Conservation (phyloP, 331 rosid species). For the Pyrus hybrid region DNA sequence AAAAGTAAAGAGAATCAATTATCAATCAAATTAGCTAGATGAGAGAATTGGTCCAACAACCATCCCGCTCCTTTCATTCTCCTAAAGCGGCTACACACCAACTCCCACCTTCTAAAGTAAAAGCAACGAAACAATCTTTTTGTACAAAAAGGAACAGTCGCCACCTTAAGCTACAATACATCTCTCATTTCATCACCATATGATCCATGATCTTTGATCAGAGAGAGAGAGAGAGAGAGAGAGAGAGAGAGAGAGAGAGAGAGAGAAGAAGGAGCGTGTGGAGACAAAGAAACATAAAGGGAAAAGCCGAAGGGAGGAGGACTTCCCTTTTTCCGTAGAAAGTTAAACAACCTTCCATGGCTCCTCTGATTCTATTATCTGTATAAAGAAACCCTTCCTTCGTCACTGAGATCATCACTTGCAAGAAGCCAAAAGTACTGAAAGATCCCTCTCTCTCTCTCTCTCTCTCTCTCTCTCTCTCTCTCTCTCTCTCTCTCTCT, state of each 20-base stretch:
- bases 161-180: background rate
- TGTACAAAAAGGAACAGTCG: conserved; percentile 9
- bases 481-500: background rate
- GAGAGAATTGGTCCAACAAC: conserved; percentile 27
- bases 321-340: conserved; percentile 7
- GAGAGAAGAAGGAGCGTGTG: conserved; percentile 39
- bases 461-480: background rate
- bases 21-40: background rate
- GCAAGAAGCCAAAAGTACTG: conserved; percentile 15
- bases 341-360: conserved; percentile 30
- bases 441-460: background rate
- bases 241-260: background rate
- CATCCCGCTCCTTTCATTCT: conserved; percentile 46
- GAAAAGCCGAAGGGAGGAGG: conserved; percentile 5
- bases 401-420: conserved; percentile 24
- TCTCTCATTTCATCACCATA: background rate
- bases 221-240: background rate
- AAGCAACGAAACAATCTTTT: conserved; percentile 56
- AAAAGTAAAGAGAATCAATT: background rate
- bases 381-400: conserved; percentile 23
- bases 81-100: conserved; percentile 49
- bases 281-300: conserved; percentile 23
- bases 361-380: conserved; percentile 27
- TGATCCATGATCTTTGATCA: background rate
- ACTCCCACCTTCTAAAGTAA: conserved; percentile 63